These are phyloP conservation scores for Leccinum longicurvipes DNA, from an alignment of 768 basidiomycete genomes.

Conservation along the genomic window DNA sequence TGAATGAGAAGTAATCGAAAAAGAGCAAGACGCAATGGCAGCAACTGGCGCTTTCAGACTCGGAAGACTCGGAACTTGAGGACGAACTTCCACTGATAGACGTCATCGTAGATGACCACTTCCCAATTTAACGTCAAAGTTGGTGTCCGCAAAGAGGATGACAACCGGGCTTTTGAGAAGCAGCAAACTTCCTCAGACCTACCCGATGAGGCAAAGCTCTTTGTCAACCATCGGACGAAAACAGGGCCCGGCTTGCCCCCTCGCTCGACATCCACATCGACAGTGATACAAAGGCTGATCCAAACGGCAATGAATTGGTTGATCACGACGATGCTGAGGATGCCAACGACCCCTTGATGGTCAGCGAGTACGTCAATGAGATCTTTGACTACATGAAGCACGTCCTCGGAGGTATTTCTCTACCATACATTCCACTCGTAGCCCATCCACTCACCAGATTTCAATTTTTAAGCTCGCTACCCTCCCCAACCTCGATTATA, in stretches of 20 bases:
- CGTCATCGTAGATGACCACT: slow-evolving; percentile 33
- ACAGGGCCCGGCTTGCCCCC: slow-evolving; percentile 33
- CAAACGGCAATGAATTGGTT: slow-evolving; percentile 70
- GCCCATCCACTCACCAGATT: too few relatives aligned
- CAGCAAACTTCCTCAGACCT: slow-evolving; percentile 68
- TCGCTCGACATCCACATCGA: slow-evolving; percentile 42
- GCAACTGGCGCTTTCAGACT: slow-evolving; percentile 9
- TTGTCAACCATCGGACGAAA: slow-evolving; percentile 43
- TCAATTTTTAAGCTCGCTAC: too few relatives aligned
- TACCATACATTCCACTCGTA: background rate
- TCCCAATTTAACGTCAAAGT: slow-evolving; percentile 31
- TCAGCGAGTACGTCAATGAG: slow-evolving; percentile 92
- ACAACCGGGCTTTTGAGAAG: slow-evolving; percentile 64
- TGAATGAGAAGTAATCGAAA: slow-evolving; percentile 38
- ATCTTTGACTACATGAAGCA: slow-evolving; percentile 89
- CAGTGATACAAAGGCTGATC: slow-evolving; percentile 60
- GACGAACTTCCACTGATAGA: slow-evolving; percentile 65
- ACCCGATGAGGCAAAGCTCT: slow-evolving; percentile 41
- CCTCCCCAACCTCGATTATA: too few relatives aligned
- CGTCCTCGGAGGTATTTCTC: slow-evolving; percentile 68
- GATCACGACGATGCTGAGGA: slow-evolving; percentile 91
- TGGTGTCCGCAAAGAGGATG: slow-evolving; percentile 49
- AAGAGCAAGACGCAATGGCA: slow-evolving; percentile 31
- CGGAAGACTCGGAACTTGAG: too few relatives aligned
- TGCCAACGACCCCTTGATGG: slow-evolving; percentile 93